Base-by-base conservation (phyloP, 345 rosid species). In the Pelargonium nanum region DNA sequence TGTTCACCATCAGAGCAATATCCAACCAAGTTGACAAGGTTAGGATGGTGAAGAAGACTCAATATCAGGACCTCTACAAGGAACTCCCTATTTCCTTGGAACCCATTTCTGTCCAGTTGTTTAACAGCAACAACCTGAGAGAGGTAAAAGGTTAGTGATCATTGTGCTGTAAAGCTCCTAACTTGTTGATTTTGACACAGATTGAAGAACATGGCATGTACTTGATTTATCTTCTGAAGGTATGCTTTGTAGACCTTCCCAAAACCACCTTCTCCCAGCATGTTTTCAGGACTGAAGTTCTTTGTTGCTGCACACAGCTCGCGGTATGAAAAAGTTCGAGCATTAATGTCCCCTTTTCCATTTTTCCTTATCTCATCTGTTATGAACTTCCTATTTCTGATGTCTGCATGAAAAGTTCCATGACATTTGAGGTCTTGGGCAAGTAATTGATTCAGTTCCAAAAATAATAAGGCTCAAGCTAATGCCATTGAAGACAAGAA, bases 211-310 rank as follows among this genome's bases (percentile, higher is more conserved):
- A 9, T 15, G 22, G 40, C 19, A 53, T 19, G 24, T 82, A 86
- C 95, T 60, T 79, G 70, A 51, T 83, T 72, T 24, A 61, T 65
- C 60, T 62, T 63, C 58, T 81, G 87, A 24, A 87, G 55, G 0
- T 64, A 57, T 4, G 91, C 98, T 73, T 77, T 85, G 72, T 89
- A 92, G 19, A 89, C 97, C 81, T 89, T 92, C 26, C 98, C 98
- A 51, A 89, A 92, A 20, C 98, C 98, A 1, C 98, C 98, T 82
- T 92, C 97, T 5, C 98, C 98, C 1, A 92, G 78, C 56, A 81
- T 78, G 73, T 79, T 73, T 0, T 81, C 83, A 0, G 77, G 85
- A 66, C 75, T 66, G 76, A 92, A 92, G 75, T 84, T 85, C 10
- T 76, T 63, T 19, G 98, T 89, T 22, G 96, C 95, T 0, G 24